Evolutionary conservation across 306 rosid genomes (phyloP).

Genomic region (Glycine latifolia): DNA sequence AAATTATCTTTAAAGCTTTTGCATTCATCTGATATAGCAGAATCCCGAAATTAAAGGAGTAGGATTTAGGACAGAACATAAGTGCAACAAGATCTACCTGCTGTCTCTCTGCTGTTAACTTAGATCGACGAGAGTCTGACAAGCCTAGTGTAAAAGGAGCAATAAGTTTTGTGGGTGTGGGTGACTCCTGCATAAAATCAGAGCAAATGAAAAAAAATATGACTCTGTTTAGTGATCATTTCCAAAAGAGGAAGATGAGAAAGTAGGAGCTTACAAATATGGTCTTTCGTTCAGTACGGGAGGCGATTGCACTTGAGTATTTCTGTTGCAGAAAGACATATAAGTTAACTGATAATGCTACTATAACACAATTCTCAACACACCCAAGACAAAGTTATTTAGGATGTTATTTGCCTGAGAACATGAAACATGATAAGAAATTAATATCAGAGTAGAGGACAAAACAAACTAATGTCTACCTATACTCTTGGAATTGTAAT

Average conservation of each 20-base stretch:
- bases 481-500: not conserved
- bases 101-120: conserved; percentile 77
- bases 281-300: conserved; percentile 68
- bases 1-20: not conserved
- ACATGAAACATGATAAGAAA: conserved; percentile 33
- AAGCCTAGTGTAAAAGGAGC: conserved; percentile 58
- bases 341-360: conserved; percentile 25
- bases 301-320: conserved; percentile 62
- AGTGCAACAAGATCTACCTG: conserved; percentile 66
- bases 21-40: conserved; percentile 1
- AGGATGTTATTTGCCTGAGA: conserved; percentile 1
- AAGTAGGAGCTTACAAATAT: conserved; percentile 63
- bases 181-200: conserved; percentile 76
- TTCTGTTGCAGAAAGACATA: conserved; percentile 63
- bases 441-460: conserved; percentile 1
- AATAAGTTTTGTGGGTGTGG: conserved; percentile 84
- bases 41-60: conserved; percentile 27
- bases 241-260: conserved; percentile 28
- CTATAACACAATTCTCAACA: conserved; percentile 26
- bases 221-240: conserved; percentile 12
- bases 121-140: conserved; percentile 86
- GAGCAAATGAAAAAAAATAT: conserved; percentile 30
- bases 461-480: conserved; percentile 26
- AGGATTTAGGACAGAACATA: conserved; percentile 29
- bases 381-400: conserved; percentile 14